These are phyloP conservation scores for Macrolepiota dolichaula DNA, from an alignment of 768 basidiomycete species.

Conservation along the genomic window DNA sequence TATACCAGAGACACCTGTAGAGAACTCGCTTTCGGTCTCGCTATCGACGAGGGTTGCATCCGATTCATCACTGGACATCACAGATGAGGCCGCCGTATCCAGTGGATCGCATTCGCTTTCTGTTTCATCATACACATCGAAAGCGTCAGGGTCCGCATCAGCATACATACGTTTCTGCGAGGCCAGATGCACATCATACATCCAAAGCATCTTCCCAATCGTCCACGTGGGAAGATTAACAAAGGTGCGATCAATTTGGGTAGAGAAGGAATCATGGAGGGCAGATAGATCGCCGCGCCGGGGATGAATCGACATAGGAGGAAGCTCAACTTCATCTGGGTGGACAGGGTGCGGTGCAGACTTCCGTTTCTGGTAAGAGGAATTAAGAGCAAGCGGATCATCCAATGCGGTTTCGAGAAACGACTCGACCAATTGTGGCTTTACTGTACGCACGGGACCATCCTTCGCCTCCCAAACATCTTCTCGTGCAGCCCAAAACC, in stretches of 20 bases:
- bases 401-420: conserved; percentile 8
- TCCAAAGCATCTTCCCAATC: conserved; percentile 62
- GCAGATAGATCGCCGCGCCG: conserved; percentile 60
- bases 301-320: conserved; percentile 48
- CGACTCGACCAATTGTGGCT: conserved; percentile 6
- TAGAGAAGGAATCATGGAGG: conserved; percentile 54
- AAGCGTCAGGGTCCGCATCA: background rate
- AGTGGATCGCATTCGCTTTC: conserved; percentile 26
- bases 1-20: background rate
- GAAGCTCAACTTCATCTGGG: conserved; percentile 15
- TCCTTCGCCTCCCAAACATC: conserved; percentile 40
- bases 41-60: conserved; percentile 57
- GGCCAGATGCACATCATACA: conserved; percentile 50
- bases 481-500: conserved; percentile 57
- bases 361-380: background rate
- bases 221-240: conserved; percentile 59
- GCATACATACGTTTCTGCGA: conserved; percentile 14
- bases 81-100: conserved; percentile 28
- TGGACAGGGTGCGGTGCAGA: conserved; percentile 2
- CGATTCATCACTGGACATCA: conserved; percentile 44
- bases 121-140: conserved; percentile 8
- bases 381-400: conserved; percentile 1
- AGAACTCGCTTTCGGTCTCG: conserved; percentile 33
- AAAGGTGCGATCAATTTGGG: conserved; percentile 58
- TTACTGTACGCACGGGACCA: conserved; percentile 10